These are phyloP conservation scores for Phoenix dactylifera DNA, from an alignment of 176 grass and related monocot genomes.

Conservation along the genomic window DNA sequence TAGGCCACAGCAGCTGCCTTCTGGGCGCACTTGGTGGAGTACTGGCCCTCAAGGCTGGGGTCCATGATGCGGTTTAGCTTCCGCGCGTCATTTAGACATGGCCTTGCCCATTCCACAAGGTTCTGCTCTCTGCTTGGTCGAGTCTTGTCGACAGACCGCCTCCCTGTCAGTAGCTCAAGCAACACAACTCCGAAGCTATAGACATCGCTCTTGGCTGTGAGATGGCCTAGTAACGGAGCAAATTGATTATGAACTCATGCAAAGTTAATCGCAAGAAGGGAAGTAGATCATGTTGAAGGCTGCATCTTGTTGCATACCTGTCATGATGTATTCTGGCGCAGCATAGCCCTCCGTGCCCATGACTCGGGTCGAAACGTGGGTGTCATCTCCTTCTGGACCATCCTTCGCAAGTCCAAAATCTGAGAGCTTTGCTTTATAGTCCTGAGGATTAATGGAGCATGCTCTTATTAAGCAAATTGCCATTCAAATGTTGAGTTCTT, in stretches of 20 bases:
- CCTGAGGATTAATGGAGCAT: slow-evolving; percentile 16
- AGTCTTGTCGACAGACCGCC: slow-evolving; percentile 62
- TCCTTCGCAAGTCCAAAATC: slow-evolving; percentile 94
- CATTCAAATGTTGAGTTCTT: no score
- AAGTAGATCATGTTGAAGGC: no score
- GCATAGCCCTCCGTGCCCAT: slow-evolving; percentile 96
- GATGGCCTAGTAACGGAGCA: slow-evolving; percentile 33
- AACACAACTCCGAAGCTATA: slow-evolving; percentile 86
- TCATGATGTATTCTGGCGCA: slow-evolving; percentile 97
- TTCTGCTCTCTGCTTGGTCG: slow-evolving; percentile 60
- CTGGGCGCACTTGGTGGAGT: slow-evolving; percentile 50
- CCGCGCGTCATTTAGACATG: slow-evolving; percentile 43
- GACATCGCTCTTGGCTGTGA: slow-evolving; percentile 77
- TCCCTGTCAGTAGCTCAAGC: slow-evolving; percentile 59
- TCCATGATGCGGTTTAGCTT: slow-evolving; percentile 63
- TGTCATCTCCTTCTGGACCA: slow-evolving; percentile 66
- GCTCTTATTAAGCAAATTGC: no score
- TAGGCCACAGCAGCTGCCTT: slow-evolving; percentile 62
- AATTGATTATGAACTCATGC: background rate
- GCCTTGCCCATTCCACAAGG: slow-evolving; percentile 74
- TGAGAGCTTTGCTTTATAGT: slow-evolving; percentile 72
- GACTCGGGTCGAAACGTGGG: slow-evolving; percentile 73
- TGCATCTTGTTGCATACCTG: slow-evolving; percentile 21
- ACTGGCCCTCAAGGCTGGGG: slow-evolving; percentile 49
- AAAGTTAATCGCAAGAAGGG: no score